These are phyloP conservation scores for Pecoramyces ruminantium DNA, from an alignment of 192 early-diverging fungal genomes.

Conservation along the genomic window DNA sequence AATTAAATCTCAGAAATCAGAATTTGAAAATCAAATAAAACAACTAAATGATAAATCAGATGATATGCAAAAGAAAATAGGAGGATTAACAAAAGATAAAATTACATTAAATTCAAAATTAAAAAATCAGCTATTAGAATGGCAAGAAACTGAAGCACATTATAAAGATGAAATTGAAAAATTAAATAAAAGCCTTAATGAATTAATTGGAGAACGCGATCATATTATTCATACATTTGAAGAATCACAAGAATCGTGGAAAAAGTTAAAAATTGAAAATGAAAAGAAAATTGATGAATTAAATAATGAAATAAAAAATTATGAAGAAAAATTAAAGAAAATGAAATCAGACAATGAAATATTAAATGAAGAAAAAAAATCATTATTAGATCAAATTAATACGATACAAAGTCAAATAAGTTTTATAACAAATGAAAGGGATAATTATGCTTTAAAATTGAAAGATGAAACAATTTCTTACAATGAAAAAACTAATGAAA, in stretches of 20 bases:
- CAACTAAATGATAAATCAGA: not conserved
- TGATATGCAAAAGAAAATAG: not conserved
- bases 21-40: not conserved
- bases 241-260: not conserved
- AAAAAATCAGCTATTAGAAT: not conserved
- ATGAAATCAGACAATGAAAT: not conserved
- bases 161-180: not conserved
- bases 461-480: not conserved
- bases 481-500: not conserved
- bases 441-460: not conserved
- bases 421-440: not conserved
- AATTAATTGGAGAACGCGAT: not conserved
- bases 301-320: not conserved
- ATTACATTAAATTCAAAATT: not conserved
- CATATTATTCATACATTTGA: not conserved
- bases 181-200: not conserved
- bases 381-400: not conserved
- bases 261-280: not conserved
- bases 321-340: not conserved
- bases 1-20: not conserved
- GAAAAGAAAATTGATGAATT: not conserved
- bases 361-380: not conserved
- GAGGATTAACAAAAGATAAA: not conserved
- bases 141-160: not conserved
- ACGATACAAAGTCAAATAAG: not conserved